Evolutionary conservation across 306 rosid species (phyloP), one percentile per base, ranked within the genome.

Genomic region (Dalbergia oliveri): DNA sequence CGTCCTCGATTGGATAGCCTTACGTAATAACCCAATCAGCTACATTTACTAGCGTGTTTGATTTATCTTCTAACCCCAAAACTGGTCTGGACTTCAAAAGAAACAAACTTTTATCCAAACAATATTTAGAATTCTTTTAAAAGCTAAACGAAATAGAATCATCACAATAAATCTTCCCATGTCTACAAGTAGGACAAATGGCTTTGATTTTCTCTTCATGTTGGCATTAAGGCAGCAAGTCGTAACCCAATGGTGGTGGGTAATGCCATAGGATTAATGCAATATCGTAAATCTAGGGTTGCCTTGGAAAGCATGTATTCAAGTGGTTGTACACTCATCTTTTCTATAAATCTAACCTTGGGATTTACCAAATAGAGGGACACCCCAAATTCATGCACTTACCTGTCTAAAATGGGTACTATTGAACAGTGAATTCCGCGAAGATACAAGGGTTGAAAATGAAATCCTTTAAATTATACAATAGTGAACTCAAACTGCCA

Each of bases 401-500:
- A 49, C 57, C 56, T 11, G 3, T 26, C 31, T 26, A 26, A 26
- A 13, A 13, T 50, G 16, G 4, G 31, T 26, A 26, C 31, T 15
- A 12, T 50, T 12, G 62, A 19, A 35, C 12, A 3, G 15, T 8
- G 44, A 65, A 19, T 37, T 66, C 31, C 33, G 26, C 33, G 12
- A 65, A 8, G 64, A 21, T 41, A 77, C 57, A 66, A 26, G 53
- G 34, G 34, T 60, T 53, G 43, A 44, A 53, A 35, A 53, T n/a
- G 14, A 6, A 50, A 11, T 12, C 19, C 8, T 54, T 18, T n/a
- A 21, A 19, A 58, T 56, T 60, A 37, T 60, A 37, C 49, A 66
- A 57, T 35, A 58, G 13, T 50, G 56, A 74, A 53, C 56, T 82
- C 72, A 35, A 39, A 49, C 78, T 35, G 64, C 75, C 31, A 56